Evolutionary conservation across 2,329 filamentous ascomycete species (phyloP).

Genomic region (Microsporum ferrugineum): DNA sequence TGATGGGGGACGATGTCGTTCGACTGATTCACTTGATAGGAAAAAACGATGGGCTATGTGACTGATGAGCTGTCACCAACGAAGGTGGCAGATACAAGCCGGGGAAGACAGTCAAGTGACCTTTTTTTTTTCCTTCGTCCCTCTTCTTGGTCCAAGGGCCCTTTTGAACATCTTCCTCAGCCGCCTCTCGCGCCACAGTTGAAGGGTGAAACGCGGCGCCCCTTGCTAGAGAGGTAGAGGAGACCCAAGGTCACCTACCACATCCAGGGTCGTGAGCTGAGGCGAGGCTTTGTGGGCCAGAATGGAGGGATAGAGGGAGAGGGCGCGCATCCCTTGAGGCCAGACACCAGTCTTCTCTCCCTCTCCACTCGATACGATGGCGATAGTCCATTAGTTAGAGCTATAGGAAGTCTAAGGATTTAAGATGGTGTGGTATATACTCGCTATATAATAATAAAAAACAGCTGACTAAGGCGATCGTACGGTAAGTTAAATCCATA

Average conservation of each 20-base stretch:
- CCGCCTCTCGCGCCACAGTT: not conserved
- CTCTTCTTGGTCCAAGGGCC: not conserved
- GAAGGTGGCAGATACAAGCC: not conserved
- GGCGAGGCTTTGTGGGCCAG: no score
- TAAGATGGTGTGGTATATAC: not conserved
- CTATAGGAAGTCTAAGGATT: no score
- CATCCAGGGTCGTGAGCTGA: not conserved
- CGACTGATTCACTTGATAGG: not conserved
- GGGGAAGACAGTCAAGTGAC: not conserved
- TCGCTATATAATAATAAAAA: not conserved
- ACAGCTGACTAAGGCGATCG: not conserved
- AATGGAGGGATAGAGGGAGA: no score
- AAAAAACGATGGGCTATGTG: not conserved
- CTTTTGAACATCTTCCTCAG: no score
- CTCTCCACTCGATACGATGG: not conserved
- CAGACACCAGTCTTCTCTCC: not conserved
- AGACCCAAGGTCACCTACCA: not conserved
- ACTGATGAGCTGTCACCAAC: constrained; percentile 3
- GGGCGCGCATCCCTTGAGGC: not conserved
- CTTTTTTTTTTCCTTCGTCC: not conserved
- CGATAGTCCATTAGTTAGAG: not conserved
- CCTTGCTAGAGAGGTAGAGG: not conserved
- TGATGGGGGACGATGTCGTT: no score
- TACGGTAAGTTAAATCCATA: not conserved
- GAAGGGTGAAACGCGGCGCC: not conserved